Conservation (phyloP, 345 rosid genomes). For the sweet orange (Citrus sinensis) region DNA sequence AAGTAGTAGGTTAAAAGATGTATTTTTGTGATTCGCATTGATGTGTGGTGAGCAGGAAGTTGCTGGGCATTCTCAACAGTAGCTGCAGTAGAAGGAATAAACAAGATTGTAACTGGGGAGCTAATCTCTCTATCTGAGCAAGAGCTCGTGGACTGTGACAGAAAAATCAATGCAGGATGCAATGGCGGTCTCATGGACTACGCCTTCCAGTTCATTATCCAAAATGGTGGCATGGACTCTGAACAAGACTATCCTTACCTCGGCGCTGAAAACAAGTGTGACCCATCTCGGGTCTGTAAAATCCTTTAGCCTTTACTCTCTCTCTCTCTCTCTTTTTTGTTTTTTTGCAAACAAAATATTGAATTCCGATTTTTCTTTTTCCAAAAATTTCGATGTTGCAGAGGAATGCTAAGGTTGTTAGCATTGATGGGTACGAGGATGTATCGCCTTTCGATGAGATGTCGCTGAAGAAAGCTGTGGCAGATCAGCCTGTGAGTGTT, state of each 20-base stretch:
- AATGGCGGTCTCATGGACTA: constrained; percentile 97
- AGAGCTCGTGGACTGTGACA: constrained; percentile 93
- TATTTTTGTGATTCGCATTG: no score
- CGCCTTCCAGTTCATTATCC: constrained; percentile 81
- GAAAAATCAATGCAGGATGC: constrained; percentile 63
- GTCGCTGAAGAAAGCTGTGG: constrained; percentile 69
- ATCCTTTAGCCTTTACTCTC: neutral
- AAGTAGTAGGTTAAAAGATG: no score
- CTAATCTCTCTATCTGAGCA: constrained; percentile 75
- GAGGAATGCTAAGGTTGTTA: constrained; percentile 75
- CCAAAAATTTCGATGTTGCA: constrained; percentile 13
- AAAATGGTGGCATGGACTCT: constrained; percentile 79
- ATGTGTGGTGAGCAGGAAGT: constrained; percentile 53
- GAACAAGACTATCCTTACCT: constrained; percentile 77
- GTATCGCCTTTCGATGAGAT: constrained; percentile 55
- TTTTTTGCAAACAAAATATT: neutral
- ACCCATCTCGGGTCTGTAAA: constrained; percentile 42
- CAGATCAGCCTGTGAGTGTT: constrained; percentile 85
- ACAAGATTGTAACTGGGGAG: constrained; percentile 83
- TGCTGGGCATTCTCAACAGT: constrained; percentile 99
- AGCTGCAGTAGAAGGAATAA: constrained; percentile 86
- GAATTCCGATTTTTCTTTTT: neutral
- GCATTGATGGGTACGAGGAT: constrained; percentile 78
- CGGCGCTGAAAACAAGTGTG: constrained; percentile 51
- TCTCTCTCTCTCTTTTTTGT: neutral